These are phyloP conservation scores for Talaromyces sp. DNA, from an alignment of 2,329 filamentous ascomycete genomes.

Conservation along the genomic window DNA sequence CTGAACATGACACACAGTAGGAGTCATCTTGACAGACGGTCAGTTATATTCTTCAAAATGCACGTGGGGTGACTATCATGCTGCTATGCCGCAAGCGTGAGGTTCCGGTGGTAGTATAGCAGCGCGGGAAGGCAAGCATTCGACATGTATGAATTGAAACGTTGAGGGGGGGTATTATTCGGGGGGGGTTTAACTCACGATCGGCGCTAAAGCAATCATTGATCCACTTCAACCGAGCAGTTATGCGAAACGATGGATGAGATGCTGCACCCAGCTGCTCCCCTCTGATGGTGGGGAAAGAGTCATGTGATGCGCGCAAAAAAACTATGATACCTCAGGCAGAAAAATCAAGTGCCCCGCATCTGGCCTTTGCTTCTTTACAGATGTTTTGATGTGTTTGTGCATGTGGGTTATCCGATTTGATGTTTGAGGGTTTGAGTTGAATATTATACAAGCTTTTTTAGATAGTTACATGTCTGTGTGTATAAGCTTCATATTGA, in stretches of 20 bases:
- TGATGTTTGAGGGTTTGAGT: no score
- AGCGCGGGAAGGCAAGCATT: conserved; percentile 1
- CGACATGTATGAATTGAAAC: neutral
- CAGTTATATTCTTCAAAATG: conserved; percentile 15
- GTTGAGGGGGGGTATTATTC: neutral
- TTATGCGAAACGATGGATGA: conserved; percentile 23
- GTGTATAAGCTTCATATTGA: no score
- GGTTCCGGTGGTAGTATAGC: conserved; percentile 10
- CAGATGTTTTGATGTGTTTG: no score
- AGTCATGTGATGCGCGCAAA: conserved; percentile 34
- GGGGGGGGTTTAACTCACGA: conserved; percentile 32
- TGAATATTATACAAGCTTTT: no score
- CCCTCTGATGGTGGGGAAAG: conserved; percentile 28
- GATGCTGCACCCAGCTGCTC: conserved; percentile 24
- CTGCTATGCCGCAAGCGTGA: conserved; percentile 5
- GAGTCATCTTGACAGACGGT: conserved; percentile 35
- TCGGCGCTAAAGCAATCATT: conserved; percentile 32
- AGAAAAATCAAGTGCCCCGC: neutral
- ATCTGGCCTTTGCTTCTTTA: neutral
- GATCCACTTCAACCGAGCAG: conserved; percentile 21
- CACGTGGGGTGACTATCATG: neutral
- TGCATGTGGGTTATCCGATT: no score
- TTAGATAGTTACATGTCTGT: no score
- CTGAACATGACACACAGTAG: conserved; percentile 34
- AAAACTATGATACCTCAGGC: conserved; percentile 31